Percentiles rank a stretch among this genome's conserved stretches.
phyloP scores from a whole-genome alignment of 345 rosid species.

The Cardamine occulta region DNA sequence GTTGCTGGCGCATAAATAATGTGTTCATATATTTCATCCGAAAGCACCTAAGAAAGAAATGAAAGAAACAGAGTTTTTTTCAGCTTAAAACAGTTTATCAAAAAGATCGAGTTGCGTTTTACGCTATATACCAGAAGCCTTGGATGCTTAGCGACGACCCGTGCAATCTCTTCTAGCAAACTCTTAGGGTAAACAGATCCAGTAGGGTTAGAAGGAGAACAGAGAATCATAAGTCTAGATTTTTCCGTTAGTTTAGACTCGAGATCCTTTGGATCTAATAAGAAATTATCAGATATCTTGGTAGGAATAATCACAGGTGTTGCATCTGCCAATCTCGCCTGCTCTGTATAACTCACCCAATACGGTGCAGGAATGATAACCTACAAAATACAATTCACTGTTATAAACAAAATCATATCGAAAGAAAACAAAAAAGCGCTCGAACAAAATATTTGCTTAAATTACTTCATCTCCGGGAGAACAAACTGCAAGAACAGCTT shows the following conservation, averaged over 20 bases:
- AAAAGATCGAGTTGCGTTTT: slow-evolving; percentile 8
- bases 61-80: background rate
- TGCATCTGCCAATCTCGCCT: slow-evolving; percentile 93
- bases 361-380: slow-evolving; percentile 96
- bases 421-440: background rate
- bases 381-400: slow-evolving; percentile 42
- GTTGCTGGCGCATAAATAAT: slow-evolving; percentile 91
- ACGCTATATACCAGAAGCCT: slow-evolving; percentile 75
- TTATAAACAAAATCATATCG: background rate
- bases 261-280: slow-evolving; percentile 82
- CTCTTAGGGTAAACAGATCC: slow-evolving; percentile 95
- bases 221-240: slow-evolving; percentile 86
- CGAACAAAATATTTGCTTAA: background rate
- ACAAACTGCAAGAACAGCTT: slow-evolving; percentile 92
- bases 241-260: slow-evolving; percentile 75
- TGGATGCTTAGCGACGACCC: slow-evolving; percentile 86
- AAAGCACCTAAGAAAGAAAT: slow-evolving; percentile 63
- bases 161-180: slow-evolving; percentile 89
- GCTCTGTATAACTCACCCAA: slow-evolving; percentile 99
- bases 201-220: slow-evolving; percentile 98
- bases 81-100: slow-evolving; percentile 2
- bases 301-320: slow-evolving; percentile 90
- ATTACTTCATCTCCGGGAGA: slow-evolving; percentile 95
- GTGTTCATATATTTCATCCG: slow-evolving; percentile 99
- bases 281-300: slow-evolving; percentile 75